Evolutionary conservation across 345 rosid genomes (phyloP), one percentile per base, ranked within the genome.

Genomic region (Gossypium herbaceum): DNA sequence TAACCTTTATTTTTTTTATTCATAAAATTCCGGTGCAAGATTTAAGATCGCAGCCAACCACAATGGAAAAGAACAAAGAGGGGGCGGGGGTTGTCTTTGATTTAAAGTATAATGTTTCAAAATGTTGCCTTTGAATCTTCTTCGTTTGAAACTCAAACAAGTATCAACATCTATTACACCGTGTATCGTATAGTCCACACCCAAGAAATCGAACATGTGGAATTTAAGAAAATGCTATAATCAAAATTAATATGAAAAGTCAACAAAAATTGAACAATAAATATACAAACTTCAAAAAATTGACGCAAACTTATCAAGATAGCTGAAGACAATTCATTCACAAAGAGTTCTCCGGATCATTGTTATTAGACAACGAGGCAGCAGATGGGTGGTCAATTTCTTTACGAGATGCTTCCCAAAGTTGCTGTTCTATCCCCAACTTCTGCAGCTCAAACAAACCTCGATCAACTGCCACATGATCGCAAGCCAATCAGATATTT

Each of bases 391-490:
- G 86, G 39, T 82, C 90, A 69, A 81, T 88, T 76, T 89, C 91
- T 78, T 76, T 81, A 34, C 98, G 84, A 75, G 98, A 93, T 43
- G 91, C 89, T 86, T 89, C 98, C 97, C 98, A 93, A 19, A 93
- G 88, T 69, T 88, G 97, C 69, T 88, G 98, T 79, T 93, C 98
- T 70, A 93, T 90, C 70, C 97, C 91, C 79, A 93, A 84, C 80
- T 93, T 93, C 84, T 89, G 85, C 79, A 93, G 87, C 85, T 91
- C 97, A 76, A 81, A 67, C 72, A 91, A 77, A 11, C 95, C 97
- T 77, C 98, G 82, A 79, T 93, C 94, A 75, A 93, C 98, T 93
- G 86, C 73, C 67, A 61, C 15, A 71, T 65, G 25, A 52, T 1
- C 19, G 56, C 56, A 52, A 52, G 19, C 9, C 16, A 16, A 52